A percentile compares a stretch with the other conserved stretches of the same genome.
These are phyloP conservation scores for Fonsecaea nubica DNA, from an alignment of 2,329 filamentous ascomycete species.

Conservation along the genomic window DNA sequence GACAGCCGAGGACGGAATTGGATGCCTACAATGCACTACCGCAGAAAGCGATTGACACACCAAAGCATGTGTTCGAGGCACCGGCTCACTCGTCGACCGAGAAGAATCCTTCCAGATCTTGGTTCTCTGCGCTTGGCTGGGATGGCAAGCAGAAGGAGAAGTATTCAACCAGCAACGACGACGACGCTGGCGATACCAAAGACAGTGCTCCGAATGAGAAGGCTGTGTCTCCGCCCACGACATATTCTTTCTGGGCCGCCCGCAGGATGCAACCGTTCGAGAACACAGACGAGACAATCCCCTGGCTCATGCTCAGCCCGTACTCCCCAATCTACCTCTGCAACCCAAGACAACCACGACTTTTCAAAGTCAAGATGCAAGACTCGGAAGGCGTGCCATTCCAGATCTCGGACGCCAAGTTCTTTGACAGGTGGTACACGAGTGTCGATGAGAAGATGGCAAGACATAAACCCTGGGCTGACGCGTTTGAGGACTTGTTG, in stretches of 20 bases:
- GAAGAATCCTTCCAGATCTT: constrained; percentile 19
- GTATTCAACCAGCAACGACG: neutral
- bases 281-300: constrained; percentile 46
- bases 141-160: constrained; percentile 30
- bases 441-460: constrained; percentile 46
- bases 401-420: constrained; percentile 32
- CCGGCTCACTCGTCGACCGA: constrained; percentile 1
- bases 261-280: constrained; percentile 42
- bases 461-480: constrained; percentile 57
- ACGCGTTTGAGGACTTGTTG: constrained; percentile 66
- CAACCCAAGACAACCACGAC: constrained; percentile 32
- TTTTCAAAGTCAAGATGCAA: constrained; percentile 34
- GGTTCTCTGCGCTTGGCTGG: constrained; percentile 33
- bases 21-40: constrained; percentile 29
- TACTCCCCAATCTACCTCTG: constrained; percentile 60
- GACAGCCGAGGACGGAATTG: constrained; percentile 32
- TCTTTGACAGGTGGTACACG: constrained; percentile 33
- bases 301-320: constrained; percentile 55
- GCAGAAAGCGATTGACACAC: neutral
- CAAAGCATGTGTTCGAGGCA: constrained; percentile 19
- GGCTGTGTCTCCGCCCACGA: constrained; percentile 16
- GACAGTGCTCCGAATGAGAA: constrained; percentile 3
- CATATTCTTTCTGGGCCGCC: constrained; percentile 26
- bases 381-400: constrained; percentile 31
- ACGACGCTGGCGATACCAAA: neutral